phyloP scores from a whole-genome alignment of 202 grass and related monocot species.

The Dendrocalamus latiflorus region DNA sequence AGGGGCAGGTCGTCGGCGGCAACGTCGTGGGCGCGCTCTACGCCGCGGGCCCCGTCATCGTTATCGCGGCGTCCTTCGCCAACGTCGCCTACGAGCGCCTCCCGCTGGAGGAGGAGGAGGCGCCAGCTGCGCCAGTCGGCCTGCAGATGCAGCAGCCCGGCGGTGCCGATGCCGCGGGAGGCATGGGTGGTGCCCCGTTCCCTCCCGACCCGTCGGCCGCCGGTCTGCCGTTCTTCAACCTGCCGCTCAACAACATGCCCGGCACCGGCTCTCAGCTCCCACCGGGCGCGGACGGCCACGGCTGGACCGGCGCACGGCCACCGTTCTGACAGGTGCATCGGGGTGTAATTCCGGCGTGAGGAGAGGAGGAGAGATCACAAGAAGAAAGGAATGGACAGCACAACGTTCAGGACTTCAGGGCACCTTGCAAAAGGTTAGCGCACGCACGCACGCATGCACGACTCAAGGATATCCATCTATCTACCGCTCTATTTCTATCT shows the following conservation, averaged over 20 bases:
- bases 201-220: slow-evolving; percentile 64
- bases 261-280: slow-evolving; percentile 49
- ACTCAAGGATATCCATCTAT: slow-evolving; percentile 32
- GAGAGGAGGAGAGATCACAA: slow-evolving; percentile 19
- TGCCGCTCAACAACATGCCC: slow-evolving; percentile 71
- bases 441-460: slow-evolving; percentile 23
- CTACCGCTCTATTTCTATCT: slow-evolving; percentile 40
- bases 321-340: slow-evolving; percentile 53
- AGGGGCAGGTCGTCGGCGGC: slow-evolving; percentile 83
- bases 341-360: slow-evolving; percentile 12
- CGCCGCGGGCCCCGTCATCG: slow-evolving; percentile 78
- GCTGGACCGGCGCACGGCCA: slow-evolving; percentile 38
- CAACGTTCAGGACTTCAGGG: slow-evolving; percentile 16
- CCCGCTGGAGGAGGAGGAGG: slow-evolving; percentile 75
- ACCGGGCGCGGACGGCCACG: slow-evolving; percentile 57
- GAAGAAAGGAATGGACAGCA: slow-evolving; percentile 22
- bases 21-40: slow-evolving; percentile 87
- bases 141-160: slow-evolving; percentile 65
- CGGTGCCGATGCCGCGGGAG: slow-evolving; percentile 31
- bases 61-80: slow-evolving; percentile 83
- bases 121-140: slow-evolving; percentile 19
- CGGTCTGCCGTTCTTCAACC: slow-evolving; percentile 79
- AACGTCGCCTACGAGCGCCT: slow-evolving; percentile 92
- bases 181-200: slow-evolving; percentile 29
- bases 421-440: slow-evolving; percentile 59